These are phyloP conservation scores for Sporisorium scitamineum DNA, from an alignment of 1,284 basidiomycete genomes.

Conservation along the genomic window DNA sequence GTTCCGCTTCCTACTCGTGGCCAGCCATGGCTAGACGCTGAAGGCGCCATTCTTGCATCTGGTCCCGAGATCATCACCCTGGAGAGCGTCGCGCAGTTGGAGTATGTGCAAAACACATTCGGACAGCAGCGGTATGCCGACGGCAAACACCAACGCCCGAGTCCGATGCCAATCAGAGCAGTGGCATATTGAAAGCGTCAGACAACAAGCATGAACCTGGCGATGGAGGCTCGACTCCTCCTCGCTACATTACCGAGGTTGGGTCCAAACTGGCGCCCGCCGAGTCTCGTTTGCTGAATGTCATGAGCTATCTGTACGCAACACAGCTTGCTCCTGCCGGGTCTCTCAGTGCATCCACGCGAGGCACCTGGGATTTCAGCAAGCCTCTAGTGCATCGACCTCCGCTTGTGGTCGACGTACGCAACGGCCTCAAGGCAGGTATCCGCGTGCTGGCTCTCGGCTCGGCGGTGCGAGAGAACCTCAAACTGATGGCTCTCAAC, in stretches of 20 bases:
- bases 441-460: slow-evolving; percentile 52
- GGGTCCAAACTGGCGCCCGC: slow-evolving; percentile 46
- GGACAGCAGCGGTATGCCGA: slow-evolving; percentile 9
- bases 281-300: slow-evolving; percentile 48
- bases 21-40: slow-evolving; percentile 30
- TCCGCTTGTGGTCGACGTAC: slow-evolving; percentile 69
- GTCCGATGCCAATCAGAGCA: neutral
- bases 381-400: slow-evolving; percentile 74
- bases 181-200: neutral
- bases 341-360: neutral
- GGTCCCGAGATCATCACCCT: slow-evolving; percentile 35
- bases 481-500: slow-evolving; percentile 77
- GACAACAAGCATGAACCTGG: slow-evolving; percentile 21
- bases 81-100: slow-evolving; percentile 38
- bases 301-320: slow-evolving; percentile 60
- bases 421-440: slow-evolving; percentile 78
- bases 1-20: slow-evolving; percentile 24
- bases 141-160: neutral
- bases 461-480: slow-evolving; percentile 46
- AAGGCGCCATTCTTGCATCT: slow-evolving; percentile 34
- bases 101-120: slow-evolving; percentile 24
- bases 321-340: slow-evolving; percentile 19
- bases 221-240: slow-evolving; percentile 29
- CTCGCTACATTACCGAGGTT: slow-evolving; percentile 34
- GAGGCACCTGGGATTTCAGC: slow-evolving; percentile 76